These are phyloP conservation scores for Agapanthus africanus DNA, from an alignment of 106 monocot genomes.

Conservation along the genomic window DNA sequence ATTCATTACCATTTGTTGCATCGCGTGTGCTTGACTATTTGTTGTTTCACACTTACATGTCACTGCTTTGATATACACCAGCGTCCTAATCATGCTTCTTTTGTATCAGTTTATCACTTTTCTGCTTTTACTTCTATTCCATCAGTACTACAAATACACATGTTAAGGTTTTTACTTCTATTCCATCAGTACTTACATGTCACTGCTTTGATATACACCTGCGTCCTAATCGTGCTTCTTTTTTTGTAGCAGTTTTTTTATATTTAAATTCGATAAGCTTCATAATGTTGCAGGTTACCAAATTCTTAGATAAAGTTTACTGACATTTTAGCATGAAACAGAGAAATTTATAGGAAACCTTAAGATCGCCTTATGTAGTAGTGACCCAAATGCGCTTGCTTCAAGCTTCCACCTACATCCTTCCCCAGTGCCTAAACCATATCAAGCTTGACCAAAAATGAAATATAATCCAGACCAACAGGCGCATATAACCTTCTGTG, in stretches of 20 bases:
- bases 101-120: background rate
- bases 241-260: background rate
- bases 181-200: too few relatives aligned
- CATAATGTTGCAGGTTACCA: background rate
- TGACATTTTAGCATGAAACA: background rate
- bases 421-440: background rate
- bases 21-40: background rate
- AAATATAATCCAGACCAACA: background rate
- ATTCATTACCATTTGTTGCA: too few relatives aligned
- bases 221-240: background rate
- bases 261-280: background rate
- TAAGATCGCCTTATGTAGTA: background rate
- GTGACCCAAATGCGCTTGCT: background rate
- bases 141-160: too few relatives aligned
- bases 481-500: background rate
- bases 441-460: background rate
- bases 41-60: too few relatives aligned
- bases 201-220: background rate
- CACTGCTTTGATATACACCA: too few relatives aligned
- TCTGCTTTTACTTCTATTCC: too few relatives aligned
- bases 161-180: too few relatives aligned
- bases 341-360: background rate
- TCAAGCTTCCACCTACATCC: too few relatives aligned
- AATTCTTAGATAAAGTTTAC: background rate
- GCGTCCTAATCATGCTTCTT: too few relatives aligned